Conservation (phyloP, 1,284 basidiomycete genomes). For the Ceratobasidium sp. region DNA sequence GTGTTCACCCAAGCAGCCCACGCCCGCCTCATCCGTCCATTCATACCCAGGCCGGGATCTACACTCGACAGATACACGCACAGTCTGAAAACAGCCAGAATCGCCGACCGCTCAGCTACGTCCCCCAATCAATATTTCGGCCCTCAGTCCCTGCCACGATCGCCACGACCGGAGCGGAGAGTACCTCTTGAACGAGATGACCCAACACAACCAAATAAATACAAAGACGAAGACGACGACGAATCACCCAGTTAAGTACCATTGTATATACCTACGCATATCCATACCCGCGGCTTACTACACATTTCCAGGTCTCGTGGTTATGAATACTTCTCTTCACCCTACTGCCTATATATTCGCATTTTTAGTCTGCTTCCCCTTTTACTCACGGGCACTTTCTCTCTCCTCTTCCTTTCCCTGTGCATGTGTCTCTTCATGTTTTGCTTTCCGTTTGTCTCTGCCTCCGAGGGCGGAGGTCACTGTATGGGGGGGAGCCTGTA, state of each 20-base stretch:
- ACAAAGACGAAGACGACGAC: not conserved
- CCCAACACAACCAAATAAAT: not conserved
- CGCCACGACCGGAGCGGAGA: not conserved
- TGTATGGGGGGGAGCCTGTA: slow-evolving; percentile 1
- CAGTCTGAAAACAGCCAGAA: not conserved
- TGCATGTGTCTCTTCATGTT: not conserved
- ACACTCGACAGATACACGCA: not conserved
- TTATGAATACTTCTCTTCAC: not conserved
- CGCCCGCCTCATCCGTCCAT: slow-evolving; percentile 4
- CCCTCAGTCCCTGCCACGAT: not conserved
- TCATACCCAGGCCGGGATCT: not conserved
- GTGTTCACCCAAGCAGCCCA: not conserved
- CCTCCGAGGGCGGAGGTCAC: not conserved
- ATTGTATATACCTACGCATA: no score
- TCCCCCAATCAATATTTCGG: not conserved
- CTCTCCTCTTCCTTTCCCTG: not conserved
- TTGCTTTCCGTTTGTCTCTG: not conserved
- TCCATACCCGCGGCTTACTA: not conserved
- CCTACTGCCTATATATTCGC: not conserved
- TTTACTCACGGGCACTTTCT: not conserved
- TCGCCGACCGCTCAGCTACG: not conserved
- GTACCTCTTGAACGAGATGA: not conserved
- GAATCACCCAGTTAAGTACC: no score
- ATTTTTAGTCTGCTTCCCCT: not conserved
- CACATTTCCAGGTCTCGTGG: no score